These are phyloP conservation scores for Bryoglossum gracile DNA, from an alignment of 495 filamentous ascomycete genomes.

Conservation along the genomic window DNA sequence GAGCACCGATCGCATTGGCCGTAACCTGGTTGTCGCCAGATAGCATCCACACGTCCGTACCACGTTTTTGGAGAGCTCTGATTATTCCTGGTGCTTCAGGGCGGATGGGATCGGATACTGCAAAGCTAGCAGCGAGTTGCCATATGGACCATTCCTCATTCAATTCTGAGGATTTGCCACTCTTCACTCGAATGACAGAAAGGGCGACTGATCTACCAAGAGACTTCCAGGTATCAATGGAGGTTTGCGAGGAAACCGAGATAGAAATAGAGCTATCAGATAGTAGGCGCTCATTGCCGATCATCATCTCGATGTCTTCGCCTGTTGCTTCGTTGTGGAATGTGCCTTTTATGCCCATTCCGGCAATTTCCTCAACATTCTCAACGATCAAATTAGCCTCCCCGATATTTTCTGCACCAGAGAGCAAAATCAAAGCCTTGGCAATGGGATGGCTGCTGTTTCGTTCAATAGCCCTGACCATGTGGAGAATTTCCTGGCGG, in stretches of 20 bases:
- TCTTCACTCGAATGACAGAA: constrained; percentile 39
- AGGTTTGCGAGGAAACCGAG: constrained; percentile 19
- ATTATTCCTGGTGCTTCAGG: constrained; percentile 65
- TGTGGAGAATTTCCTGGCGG: constrained; percentile 26
- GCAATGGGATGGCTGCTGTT: constrained; percentile 84
- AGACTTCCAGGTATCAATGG: constrained; percentile 59
- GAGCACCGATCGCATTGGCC: constrained; percentile 64
- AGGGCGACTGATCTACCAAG: constrained; percentile 70
- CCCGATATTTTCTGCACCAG: constrained; percentile 42
- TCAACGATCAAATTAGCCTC: constrained; percentile 25
- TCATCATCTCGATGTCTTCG: constrained; percentile 54
- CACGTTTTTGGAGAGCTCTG: constrained; percentile 53
- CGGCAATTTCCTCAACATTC: constrained; percentile 66
- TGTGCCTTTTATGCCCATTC: constrained; percentile 70
- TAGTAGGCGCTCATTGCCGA: constrained; percentile 81
- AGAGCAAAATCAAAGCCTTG: constrained; percentile 65
- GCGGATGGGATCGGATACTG: constrained; percentile 69
- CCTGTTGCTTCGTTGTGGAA: constrained; percentile 39
- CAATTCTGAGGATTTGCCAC: neutral
- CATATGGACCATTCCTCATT: constrained; percentile 27
- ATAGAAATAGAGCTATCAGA: constrained; percentile 32
- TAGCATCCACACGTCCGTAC: constrained; percentile 81
- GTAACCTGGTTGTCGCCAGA: constrained; percentile 78
- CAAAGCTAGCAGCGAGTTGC: constrained; percentile 43
- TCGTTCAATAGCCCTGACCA: constrained; percentile 65